phyloP scores from a whole-genome alignment of 176 grass and related monocot species.

The Paspalum vaginatum region DNA sequence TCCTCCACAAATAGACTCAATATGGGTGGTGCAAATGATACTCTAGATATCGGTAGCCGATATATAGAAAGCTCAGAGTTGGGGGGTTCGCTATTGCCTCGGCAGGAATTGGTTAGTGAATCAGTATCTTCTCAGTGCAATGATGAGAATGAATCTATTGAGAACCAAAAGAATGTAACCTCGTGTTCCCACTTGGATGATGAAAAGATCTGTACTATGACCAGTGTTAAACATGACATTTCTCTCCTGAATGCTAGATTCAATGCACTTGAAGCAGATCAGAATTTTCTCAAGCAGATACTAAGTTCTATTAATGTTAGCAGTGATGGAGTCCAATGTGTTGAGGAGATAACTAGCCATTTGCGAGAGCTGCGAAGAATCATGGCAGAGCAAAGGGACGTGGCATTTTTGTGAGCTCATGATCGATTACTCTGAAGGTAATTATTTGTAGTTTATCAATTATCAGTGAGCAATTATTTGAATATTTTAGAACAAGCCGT shows the following conservation, averaged over 20 bases:
- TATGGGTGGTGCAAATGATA: slow-evolving; percentile 29
- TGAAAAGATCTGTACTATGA: slow-evolving; percentile 17
- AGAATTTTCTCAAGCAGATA: slow-evolving; percentile 61
- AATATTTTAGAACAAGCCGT: not conserved
- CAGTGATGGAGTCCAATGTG: slow-evolving; percentile 47
- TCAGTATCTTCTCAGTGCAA: slow-evolving; percentile 33
- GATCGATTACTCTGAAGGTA: slow-evolving; percentile 47
- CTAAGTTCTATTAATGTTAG: slow-evolving; percentile 60
- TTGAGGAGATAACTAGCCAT: slow-evolving; percentile 67
- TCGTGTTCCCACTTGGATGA: slow-evolving; percentile 31
- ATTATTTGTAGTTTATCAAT: slow-evolving; percentile 21
- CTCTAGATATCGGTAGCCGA: slow-evolving; percentile 23
- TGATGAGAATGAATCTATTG: slow-evolving; percentile 28
- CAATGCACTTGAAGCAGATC: slow-evolving; percentile 65
- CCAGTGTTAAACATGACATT: slow-evolving; percentile 49
- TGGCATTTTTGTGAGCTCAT: slow-evolving; percentile 26
- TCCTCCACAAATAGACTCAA: slow-evolving; percentile 36
- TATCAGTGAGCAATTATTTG: not conserved
- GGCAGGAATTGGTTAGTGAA: slow-evolving; percentile 12
- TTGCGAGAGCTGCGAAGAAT: slow-evolving; percentile 63
- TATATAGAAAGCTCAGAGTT: slow-evolving; percentile 18
- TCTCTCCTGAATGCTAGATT: slow-evolving; percentile 59
- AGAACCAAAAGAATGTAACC: slow-evolving; percentile 18
- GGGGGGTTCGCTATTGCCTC: slow-evolving; percentile 10
- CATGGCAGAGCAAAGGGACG: slow-evolving; percentile 44